phyloP scores from a whole-genome alignment of 495 filamentous ascomycete genomes.

The Clohesyomyces aquaticus region DNA sequence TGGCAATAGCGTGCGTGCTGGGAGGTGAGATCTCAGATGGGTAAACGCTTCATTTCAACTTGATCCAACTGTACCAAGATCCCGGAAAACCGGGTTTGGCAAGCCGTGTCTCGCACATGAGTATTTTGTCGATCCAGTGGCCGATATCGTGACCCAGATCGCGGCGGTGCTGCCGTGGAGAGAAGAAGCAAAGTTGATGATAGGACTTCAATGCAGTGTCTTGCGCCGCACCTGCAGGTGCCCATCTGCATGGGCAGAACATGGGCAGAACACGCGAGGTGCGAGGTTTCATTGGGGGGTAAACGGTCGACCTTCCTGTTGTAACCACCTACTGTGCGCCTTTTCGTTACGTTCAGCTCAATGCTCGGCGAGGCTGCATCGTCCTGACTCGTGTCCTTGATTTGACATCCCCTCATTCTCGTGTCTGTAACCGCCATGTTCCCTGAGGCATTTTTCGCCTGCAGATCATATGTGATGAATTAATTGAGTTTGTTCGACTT shows the following conservation, averaged over 20 bases:
- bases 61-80: conserved; percentile 8
- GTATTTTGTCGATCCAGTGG: background rate
- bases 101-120: background rate
- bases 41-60: background rate
- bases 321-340: background rate
- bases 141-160: background rate
- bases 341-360: background rate
- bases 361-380: background rate
- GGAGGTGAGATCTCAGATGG: conserved; percentile 1
- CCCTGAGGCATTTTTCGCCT: conserved; percentile 10
- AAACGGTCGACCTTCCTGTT: conserved; percentile 28
- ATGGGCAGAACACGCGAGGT: conserved; percentile 1
- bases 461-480: conserved; percentile 18
- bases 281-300: conserved; percentile 1
- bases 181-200: background rate
- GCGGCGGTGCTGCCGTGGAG: background rate
- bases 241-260: background rate
- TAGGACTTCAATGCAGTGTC: no score
- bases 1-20: conserved; percentile 20
- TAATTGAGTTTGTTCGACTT: conserved; percentile 4
- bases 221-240: background rate
- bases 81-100: conserved; percentile 31
- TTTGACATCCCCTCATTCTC: no score
- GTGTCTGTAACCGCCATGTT: no score
- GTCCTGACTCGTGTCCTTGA: background rate